Percentiles rank a stretch among this genome's conserved stretches.
These are phyloP conservation scores for Penicillium maclennaniae DNA, from an alignment of 495 filamentous ascomycete genomes.

Conservation along the genomic window DNA sequence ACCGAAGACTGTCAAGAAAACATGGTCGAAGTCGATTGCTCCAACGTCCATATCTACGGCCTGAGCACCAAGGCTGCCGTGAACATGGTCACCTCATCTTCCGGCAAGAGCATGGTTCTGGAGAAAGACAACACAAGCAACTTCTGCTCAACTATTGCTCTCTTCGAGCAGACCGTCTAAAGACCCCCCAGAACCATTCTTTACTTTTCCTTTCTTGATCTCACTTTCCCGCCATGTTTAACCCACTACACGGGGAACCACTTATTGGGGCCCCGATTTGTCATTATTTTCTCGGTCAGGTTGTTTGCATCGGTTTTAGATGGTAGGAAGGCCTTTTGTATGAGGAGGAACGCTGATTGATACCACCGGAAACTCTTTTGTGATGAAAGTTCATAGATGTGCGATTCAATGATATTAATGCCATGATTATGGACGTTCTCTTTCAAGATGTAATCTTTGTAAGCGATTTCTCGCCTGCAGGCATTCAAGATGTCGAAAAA, in stretches of 20 bases:
- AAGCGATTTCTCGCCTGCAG: too few species aligned
- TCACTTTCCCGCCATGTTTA: background rate
- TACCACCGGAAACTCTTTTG: slow-evolving; percentile 10
- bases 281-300: slow-evolving; percentile 5
- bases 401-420: slow-evolving; percentile 14
- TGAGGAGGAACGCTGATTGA: slow-evolving; percentile 8
- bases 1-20: slow-evolving; percentile 78
- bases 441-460: background rate
- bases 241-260: background rate
- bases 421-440: background rate
- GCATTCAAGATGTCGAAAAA: too few species aligned
- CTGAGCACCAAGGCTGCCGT: slow-evolving; percentile 83
- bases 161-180: slow-evolving; percentile 46
- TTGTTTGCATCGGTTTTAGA: background rate
- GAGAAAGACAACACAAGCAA: slow-evolving; percentile 65
- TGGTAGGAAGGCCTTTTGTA: background rate
- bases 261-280: background rate
- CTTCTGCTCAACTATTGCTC: slow-evolving; percentile 72
- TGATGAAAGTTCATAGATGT: slow-evolving; percentile 19
- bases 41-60: slow-evolving; percentile 68
- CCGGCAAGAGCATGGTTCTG: slow-evolving; percentile 48
- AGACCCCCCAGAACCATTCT: background rate
- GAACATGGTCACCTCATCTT: slow-evolving; percentile 71
- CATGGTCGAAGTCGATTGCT: slow-evolving; percentile 79
- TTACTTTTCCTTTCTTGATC: background rate